Evolutionary conservation across 371 early-diverging fungal genomes (phyloP), one percentile per base, ranked within the genome.

Genomic region (Entomophthora muscae): DNA sequence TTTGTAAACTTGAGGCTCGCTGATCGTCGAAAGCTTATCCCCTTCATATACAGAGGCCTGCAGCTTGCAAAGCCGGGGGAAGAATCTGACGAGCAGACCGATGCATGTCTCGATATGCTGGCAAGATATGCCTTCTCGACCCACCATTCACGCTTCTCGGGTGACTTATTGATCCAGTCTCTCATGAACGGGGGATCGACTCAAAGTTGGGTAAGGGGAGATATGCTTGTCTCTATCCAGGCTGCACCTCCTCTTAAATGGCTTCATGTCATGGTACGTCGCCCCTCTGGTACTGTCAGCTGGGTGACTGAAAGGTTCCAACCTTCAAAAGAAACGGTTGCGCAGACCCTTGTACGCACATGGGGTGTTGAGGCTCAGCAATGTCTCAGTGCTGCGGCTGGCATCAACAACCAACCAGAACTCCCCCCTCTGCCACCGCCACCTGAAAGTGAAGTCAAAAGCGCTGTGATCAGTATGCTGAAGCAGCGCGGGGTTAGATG

Each of bases 101-200:
- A 86, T 66, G 84, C 93, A 7, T 92, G 93, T 62, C 75, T 97
- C 67, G 97, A 97, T 66, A 90, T 95, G 89, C 73, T 97, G 23
- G 78, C 91, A 17, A 83, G 90, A 23, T 88, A 89, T 71, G 76
- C 88, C 23, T 90, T 78, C 55, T 63, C 61, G 13, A 32, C 58
- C 10, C 31, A 31, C 29, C 58, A 26, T 10, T 13, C 58, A 2
- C 58, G 29, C 10, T 7, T 31, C 31, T 21, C 31, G 31, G 22
- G 3, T 26, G 31, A 29, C 17, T 3, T 31, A 12, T 26, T 7
- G 3, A 28, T 29, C 29, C 17, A 12, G 12, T 64, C 26, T 29
- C 12, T 68, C 58, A 70, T 76, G 57, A n/a, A n/a, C n/a, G 69
- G 77, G 64, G 67, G 71, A 1, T 63, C 71, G 0, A 77, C 78